Evolutionary conservation across 352 stramenopile species (phyloP).

Genomic region (Phytopythium oedochilum): DNA sequence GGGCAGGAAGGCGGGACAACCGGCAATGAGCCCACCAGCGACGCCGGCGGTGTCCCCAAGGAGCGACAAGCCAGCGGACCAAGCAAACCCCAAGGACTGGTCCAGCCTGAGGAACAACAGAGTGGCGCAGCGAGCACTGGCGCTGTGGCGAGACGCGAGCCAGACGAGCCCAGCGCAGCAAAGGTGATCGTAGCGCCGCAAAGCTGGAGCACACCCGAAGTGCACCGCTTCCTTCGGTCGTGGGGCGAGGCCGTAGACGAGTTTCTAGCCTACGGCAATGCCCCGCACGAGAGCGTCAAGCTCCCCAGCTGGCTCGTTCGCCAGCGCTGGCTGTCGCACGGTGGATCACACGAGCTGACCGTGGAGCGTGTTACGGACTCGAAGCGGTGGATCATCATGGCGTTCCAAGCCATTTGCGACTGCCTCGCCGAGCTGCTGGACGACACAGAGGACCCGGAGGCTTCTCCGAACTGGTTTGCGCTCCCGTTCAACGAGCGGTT

Average conservation of each 20-base stretch:
- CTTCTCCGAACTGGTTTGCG: slow-evolving; percentile 20
- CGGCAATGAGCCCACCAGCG: too few species aligned
- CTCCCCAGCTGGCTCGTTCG: slow-evolving; percentile 37
- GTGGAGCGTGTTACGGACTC: slow-evolving; percentile 31
- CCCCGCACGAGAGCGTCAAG: slow-evolving; percentile 26
- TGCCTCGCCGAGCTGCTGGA: slow-evolving; percentile 18
- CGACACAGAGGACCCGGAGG: slow-evolving; percentile 10
- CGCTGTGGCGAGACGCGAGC: too few species aligned
- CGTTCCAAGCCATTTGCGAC: slow-evolving; percentile 30
- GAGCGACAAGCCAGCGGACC: too few species aligned
- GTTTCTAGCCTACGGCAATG: slow-evolving; percentile 26
- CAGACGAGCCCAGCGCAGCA: too few species aligned
- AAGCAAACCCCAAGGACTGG: too few species aligned
- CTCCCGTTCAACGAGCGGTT: slow-evolving; percentile 23
- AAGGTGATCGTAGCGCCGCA: background rate
- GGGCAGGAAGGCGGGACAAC: too few species aligned
- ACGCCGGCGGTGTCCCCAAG: too few species aligned
- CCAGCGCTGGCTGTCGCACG: slow-evolving; percentile 25
- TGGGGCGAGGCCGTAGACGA: slow-evolving; percentile 31
- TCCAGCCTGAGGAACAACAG: too few species aligned
- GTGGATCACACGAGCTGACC: slow-evolving; percentile 20
- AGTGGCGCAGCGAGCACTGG: too few species aligned
- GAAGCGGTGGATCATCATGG: slow-evolving; percentile 28
- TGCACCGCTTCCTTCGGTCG: slow-evolving; percentile 24
- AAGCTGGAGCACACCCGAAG: slow-evolving; percentile 19